Evolutionary conservation across 305 asterid species (phyloP), one percentile per base, ranked within the genome.

Genomic region (Plantago rigida): DNA sequence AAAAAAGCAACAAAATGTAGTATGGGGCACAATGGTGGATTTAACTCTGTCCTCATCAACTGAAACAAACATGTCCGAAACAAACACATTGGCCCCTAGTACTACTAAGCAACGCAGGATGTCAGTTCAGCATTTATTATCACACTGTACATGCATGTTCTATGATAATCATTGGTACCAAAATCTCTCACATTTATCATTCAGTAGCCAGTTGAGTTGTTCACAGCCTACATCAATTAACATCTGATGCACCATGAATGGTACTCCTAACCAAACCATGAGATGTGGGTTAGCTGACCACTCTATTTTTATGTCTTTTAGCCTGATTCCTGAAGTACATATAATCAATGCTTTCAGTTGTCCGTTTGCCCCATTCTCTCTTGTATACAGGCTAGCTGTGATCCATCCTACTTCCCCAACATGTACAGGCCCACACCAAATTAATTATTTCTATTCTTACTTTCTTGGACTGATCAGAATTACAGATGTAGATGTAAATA

Each of bases 31-130:
- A 24, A 42, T 13, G 29, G 69, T 46, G 53, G 53, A 31, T 36
- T 49, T 15, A 56, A 63, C 42, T 63, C 41, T 60, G 64, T 64
- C 69, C 52, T 60, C 46, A 58, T 61, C 74, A 71, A 53, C 69
- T 44, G 67, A 63, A 63, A 71, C 68, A 64, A 60, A 36, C 39
- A 52, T 52, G 57, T 24, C 57, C 36, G 22, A 52, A 52, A 24
- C 41, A 52, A 10, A 65, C 58, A 29, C 57, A 64, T 2, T 29
- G 64, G 65, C 60, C 70, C 61, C 7, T 56, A 45, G 42, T 59
- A 57, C 24, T 59, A 72, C 58, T 58, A 62, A 54, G 57, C 46
- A 51, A 60, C 59, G 50, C 56, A 69, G 57, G 42, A 28, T 12
- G 45, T 59, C 71, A 64, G 69, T 59, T 28, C 10, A 53, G 10